Evolutionary conservation across 163 green algal genomes (phyloP).

Genomic region (Smithsoniella earleae): DNA sequence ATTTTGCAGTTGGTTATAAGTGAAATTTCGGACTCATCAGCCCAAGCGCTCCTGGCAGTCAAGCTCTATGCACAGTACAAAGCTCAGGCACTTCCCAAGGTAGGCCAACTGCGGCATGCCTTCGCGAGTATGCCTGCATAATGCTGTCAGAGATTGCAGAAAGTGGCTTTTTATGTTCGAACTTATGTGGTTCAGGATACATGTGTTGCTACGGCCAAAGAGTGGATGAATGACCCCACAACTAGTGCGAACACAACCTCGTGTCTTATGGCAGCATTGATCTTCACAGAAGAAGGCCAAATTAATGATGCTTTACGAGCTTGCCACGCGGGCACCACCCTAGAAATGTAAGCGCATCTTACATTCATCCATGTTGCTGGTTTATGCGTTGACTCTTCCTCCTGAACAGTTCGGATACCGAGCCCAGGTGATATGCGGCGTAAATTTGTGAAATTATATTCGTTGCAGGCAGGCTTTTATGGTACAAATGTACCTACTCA

Average conservation of each 20-base stretch:
- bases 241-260: slow-evolving; percentile 66
- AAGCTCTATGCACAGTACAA: slow-evolving; percentile 79
- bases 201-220: slow-evolving; percentile 50
- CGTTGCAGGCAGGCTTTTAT: slow-evolving; percentile 45
- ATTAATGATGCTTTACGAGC: slow-evolving; percentile 80
- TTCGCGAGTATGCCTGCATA: background rate
- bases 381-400: background rate
- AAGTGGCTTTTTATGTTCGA: background rate
- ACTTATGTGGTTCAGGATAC: slow-evolving; percentile 43
- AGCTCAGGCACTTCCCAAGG: slow-evolving; percentile 42
- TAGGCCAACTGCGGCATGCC: slow-evolving; percentile 4
- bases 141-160: background rate
- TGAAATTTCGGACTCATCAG: slow-evolving; percentile 62
- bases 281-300: slow-evolving; percentile 74
- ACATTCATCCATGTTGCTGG: background rate
- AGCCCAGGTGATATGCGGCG: too few relatives aligned
- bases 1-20: slow-evolving; percentile 75
- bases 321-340: slow-evolving; percentile 53
- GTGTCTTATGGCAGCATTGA: slow-evolving; percentile 68
- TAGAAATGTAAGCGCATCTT: slow-evolving; percentile 63
- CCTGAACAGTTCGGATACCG: background rate
- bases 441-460: background rate
- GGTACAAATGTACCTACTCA: slow-evolving; percentile 79
- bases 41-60: slow-evolving; percentile 74
- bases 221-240: slow-evolving; percentile 67